Conservation (phyloP, 2,329 filamentous ascomycete genomes). For the Paraconiothyrium sp. region DNA sequence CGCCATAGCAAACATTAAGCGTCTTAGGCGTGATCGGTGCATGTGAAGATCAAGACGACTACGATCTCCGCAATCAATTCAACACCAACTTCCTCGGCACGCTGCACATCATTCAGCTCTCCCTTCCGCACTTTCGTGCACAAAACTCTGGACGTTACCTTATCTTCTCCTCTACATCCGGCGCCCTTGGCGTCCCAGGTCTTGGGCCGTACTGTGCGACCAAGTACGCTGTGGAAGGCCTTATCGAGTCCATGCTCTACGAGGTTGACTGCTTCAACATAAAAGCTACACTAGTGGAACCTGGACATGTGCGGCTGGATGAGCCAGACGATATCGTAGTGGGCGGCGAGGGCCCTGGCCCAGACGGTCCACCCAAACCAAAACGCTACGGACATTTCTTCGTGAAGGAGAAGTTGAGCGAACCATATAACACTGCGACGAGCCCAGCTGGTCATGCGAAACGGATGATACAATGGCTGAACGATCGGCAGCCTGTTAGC, state of each 20-base stretch:
- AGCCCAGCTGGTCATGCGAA: conserved; percentile 88
- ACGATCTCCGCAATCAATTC: conserved; percentile 94
- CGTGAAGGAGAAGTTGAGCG: conserved; percentile 80
- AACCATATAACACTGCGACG: conserved; percentile 79
- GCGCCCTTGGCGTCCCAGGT: conserved; percentile 91
- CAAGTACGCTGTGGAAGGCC: conserved; percentile 94
- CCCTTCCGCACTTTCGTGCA: conserved; percentile 85
- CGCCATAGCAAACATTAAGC: not conserved
- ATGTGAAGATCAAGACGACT: conserved; percentile 96
- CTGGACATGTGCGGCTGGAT: conserved; percentile 86
- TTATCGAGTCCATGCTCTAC: conserved; percentile 97
- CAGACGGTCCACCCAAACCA: conserved; percentile 54
- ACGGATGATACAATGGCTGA: conserved; percentile 93
- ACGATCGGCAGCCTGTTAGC: conserved; percentile 90
- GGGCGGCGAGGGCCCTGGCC: not conserved
- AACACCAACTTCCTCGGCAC: conserved; percentile 98
- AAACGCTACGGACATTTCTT: conserved; percentile 92
- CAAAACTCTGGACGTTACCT: conserved; percentile 81
- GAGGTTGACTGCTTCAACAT: conserved; percentile 92
- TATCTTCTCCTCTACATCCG: conserved; percentile 93
- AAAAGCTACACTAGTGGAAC: conserved; percentile 92
- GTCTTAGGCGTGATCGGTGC: conserved; percentile 77
- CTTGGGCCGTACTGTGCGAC: conserved; percentile 95
- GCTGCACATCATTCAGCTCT: conserved; percentile 89
- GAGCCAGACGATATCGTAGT: conserved; percentile 68